These are phyloP conservation scores for Purpureocillium lavendulum DNA, from an alignment of 2,329 filamentous ascomycete species.

Conservation along the genomic window DNA sequence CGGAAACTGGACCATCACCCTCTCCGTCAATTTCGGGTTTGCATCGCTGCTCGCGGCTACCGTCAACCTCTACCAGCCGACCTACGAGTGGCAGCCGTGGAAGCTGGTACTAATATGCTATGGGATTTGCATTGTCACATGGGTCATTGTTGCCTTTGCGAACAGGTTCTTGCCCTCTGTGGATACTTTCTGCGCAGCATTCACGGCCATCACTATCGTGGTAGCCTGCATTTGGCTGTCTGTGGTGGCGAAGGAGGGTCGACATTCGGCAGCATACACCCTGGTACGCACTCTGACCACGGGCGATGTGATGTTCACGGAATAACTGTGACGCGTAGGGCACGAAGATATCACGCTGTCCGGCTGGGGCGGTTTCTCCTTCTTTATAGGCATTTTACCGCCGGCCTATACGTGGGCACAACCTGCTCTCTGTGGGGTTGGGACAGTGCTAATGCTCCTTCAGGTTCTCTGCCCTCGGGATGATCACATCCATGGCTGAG, in stretches of 20 bases:
- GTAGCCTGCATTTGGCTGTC: slow-evolving; percentile 49
- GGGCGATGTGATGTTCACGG: too few species aligned
- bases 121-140: slow-evolving; percentile 43
- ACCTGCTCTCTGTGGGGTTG: background rate
- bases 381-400: slow-evolving; percentile 54
- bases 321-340: too few species aligned
- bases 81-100: slow-evolving; percentile 28
- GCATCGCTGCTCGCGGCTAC: slow-evolving; percentile 34
- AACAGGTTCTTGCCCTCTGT: slow-evolving; percentile 50
- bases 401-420: slow-evolving; percentile 32
- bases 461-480: slow-evolving; percentile 49
- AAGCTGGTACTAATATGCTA: slow-evolving; percentile 56
- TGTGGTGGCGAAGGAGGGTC: slow-evolving; percentile 42
- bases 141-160: slow-evolving; percentile 37
- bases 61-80: slow-evolving; percentile 3
- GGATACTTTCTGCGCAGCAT: slow-evolving; percentile 48
- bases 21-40: slow-evolving; percentile 62
- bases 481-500: slow-evolving; percentile 56
- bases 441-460: too few species aligned
- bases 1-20: slow-evolving; percentile 60
- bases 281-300: slow-evolving; percentile 38
- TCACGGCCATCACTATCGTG: slow-evolving; percentile 46
- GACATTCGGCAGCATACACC: slow-evolving; percentile 37
- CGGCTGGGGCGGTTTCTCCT: slow-evolving; percentile 51
- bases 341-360: slow-evolving; percentile 23